These are phyloP conservation scores for Amanita exitialis DNA, from an alignment of 768 basidiomycete genomes.

Conservation along the genomic window DNA sequence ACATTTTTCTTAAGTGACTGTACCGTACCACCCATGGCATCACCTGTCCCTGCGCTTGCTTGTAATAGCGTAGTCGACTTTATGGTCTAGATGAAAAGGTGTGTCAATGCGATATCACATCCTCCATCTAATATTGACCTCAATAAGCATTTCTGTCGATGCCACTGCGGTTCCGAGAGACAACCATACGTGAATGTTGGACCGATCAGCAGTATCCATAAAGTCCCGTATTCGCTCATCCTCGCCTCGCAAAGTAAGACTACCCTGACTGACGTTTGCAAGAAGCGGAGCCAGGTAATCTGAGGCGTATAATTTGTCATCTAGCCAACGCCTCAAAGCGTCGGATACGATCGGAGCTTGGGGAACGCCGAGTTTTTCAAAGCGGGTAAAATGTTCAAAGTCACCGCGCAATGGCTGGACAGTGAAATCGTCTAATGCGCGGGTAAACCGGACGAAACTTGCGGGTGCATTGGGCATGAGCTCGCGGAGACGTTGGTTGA, in stretches of 20 bases:
- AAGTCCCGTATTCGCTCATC: conserved; percentile 4
- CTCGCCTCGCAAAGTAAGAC: neutral
- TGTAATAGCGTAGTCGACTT: neutral
- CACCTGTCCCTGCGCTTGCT: neutral
- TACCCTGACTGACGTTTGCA: conserved; percentile 3
- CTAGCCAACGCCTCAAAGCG: neutral
- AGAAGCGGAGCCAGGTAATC: neutral
- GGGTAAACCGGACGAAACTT: conserved; percentile 1
- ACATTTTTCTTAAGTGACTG: conserved; percentile 11
- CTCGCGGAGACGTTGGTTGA: conserved; percentile 6
- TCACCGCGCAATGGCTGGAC: neutral
- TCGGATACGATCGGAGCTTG: neutral
- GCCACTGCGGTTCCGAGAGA: neutral
- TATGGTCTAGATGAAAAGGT: neutral
- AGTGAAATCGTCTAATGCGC: conserved; percentile 2
- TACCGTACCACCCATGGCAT: conserved; percentile 10
- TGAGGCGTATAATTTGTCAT: neutral
- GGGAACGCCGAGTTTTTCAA: neutral
- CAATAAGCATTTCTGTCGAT: neutral
- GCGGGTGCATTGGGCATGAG: conserved; percentile 4
- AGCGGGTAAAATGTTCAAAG: neutral
- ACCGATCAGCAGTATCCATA: neutral
- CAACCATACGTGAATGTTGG: neutral
- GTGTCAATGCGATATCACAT: neutral
- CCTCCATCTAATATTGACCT: neutral